phyloP scores from a whole-genome alignment of 192 early-diverging fungal species.

The Entomortierella lignicola region DNA sequence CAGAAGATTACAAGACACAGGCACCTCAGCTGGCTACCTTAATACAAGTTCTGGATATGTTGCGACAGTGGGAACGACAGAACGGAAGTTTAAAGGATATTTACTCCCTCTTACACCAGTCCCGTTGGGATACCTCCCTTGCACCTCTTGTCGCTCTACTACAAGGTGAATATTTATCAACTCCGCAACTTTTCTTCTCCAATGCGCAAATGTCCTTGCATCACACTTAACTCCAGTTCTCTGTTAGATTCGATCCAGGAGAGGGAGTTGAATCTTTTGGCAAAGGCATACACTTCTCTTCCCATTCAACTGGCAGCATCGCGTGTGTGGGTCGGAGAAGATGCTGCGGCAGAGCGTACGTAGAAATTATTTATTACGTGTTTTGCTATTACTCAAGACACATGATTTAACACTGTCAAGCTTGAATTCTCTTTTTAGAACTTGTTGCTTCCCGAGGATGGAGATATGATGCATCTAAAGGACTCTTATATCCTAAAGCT shows the following conservation, averaged over 20 bases:
- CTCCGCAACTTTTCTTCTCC: not conserved
- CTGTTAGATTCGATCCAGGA: conserved; percentile 52
- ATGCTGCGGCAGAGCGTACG: conserved; percentile 48
- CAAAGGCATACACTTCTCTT: conserved; percentile 49
- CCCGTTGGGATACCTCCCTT: conserved; percentile 38
- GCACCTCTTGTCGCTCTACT: conserved; percentile 38
- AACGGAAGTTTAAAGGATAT: conserved; percentile 47
- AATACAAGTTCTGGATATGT: conserved; percentile 30
- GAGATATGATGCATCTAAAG: conserved; percentile 44
- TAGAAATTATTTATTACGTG: not conserved
- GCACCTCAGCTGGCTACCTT: conserved; percentile 25
- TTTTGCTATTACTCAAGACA: not conserved
- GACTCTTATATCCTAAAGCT: conserved; percentile 49
- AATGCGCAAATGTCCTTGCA: not conserved
- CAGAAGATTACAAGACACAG: conserved; percentile 27
- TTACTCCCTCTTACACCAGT: conserved; percentile 33
- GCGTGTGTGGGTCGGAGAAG: conserved; percentile 39
- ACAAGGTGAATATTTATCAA: conserved; percentile 31
- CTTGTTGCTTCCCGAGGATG: conserved; percentile 47
- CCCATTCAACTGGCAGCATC: conserved; percentile 51
- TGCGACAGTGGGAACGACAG: conserved; percentile 50
- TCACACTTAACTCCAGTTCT: too few species aligned
- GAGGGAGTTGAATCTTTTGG: conserved; percentile 43
- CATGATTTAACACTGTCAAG: not conserved
- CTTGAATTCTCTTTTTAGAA: conserved; percentile 5